Base-by-base conservation (phyloP, 345 rosid genomes). In the Atalantia buxifolia region DNA sequence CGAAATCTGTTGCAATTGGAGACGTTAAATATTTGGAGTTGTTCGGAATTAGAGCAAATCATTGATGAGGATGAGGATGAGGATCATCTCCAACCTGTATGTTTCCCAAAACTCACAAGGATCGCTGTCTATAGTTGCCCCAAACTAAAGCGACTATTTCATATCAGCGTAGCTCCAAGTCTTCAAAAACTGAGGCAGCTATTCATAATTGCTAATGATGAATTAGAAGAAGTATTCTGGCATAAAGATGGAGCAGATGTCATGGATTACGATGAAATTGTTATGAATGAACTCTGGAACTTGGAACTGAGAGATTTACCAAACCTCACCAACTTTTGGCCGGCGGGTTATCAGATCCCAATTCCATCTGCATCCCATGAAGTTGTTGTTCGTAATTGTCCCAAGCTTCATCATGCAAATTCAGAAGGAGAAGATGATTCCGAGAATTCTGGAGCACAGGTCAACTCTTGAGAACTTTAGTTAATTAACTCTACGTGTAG, bases 21-120 rank as follows among this genome's bases (percentile, higher is more conserved):
- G 16, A 0, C 0, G 1, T 9, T 74, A 1, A 0, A 0, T 0
- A 1, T 75, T 30, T 0, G 0, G 0, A 0, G 13, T 2, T 62
- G 60, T 9, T 0, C 0, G 0, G 7, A 30, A 75, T 75, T 75
- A 27, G 40, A 63, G 45, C 70, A 75, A 38, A 7, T 75, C 57
- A 25, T 75, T 45, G 78, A 28, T 61, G 69, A 25, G 4, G 69
- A 74, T 12, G 53, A 48, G 16, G 24, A 7, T 12, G 9, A 50
- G 24, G n/a, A 19, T 38, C 35, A 28, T 27, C 22, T 40, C 38
- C 36, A 24, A 59, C 66, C 18, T 60, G 13, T 18, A n/a, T 24
- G 18, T 40, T 22, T 38, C 36, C 66, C 50, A 24, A 56, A 33
- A 10, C 66, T 72, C 22, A 40, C 2, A 35, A 0, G 0, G 36